Base-by-base conservation (phyloP, 257 asterid genomes). In the Forsythia viridissima region DNA sequence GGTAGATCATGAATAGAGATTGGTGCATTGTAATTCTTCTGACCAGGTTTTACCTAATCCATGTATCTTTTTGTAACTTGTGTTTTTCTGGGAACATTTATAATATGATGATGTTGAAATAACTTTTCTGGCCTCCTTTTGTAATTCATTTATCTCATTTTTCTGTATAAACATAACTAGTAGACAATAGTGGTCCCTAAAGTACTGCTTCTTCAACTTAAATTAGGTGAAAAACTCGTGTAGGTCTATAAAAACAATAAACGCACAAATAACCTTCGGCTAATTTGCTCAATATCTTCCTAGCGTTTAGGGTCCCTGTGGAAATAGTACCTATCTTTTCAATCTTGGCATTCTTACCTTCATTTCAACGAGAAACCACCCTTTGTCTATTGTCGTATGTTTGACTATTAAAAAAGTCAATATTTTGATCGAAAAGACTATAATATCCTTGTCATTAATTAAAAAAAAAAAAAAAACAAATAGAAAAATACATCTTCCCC, bases 1-100 rank as follows among this genome's bases (percentile, higher is more conserved):
- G n/a, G 59, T 48, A 48, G 59, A 48, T 68, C 11, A 76, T 44
- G 70, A 79, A 73, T 70, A 7, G 37, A 11, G 52, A 80, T 73
- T 41, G 43, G 16, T 68, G 20, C 2, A n/a, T 24, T 65, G 71
- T 59, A 42, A 20, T 18, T 43, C 12, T 59, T 55, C 70, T 15
- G 8, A 30, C 68, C 46, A 44, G 44, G 72, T 43, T 51, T 38
- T 34, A n/a, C 10, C 75, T 59, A 59, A 59, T 21, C 67, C 37
- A 20, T 59, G n/a, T 20, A 59, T 59, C 67, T 9, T 59, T 6
- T 20, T 59, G 67, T 8, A 20, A 20, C 13, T 21, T 20, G 4
- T n/a, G 13, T 59, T 20, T 59, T 20, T 20, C 36, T 57, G 34
- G 30, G 66, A 34, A 12, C 37, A 59, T 11, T n/a, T 59, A 20